These are phyloP conservation scores for Mycena galopus DNA, from an alignment of 768 basidiomycete genomes.

Conservation along the genomic window DNA sequence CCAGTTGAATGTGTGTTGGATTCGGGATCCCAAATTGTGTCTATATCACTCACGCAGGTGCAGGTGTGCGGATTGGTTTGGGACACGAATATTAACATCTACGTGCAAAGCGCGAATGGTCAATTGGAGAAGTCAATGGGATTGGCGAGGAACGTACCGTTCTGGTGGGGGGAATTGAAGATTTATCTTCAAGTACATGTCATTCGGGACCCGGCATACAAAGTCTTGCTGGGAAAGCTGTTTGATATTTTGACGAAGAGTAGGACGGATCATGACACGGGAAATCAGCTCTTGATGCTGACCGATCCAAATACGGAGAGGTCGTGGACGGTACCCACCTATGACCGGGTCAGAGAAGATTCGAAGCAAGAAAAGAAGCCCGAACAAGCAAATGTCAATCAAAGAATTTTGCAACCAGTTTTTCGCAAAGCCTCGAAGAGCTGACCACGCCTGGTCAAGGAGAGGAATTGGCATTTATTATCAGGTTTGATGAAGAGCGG, in stretches of 20 bases:
- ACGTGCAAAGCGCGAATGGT: conserved; percentile 45
- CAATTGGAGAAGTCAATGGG: conserved; percentile 39
- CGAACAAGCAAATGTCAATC: conserved; percentile 5
- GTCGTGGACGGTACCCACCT: conserved; percentile 4
- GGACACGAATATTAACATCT: conserved; percentile 37
- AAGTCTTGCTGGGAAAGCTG: conserved; percentile 44
- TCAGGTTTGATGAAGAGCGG: conserved; percentile 14
- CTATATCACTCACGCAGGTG: conserved; percentile 37
- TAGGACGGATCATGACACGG: conserved; percentile 34
- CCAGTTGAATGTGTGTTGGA: conserved; percentile 41
- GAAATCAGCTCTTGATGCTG: conserved; percentile 39
- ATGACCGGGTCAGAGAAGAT: conserved; percentile 6
- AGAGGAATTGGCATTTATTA: conserved; percentile 24
- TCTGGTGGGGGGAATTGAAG: conserved; percentile 37
- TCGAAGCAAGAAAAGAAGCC: background rate
- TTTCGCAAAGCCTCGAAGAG: conserved; percentile 21
- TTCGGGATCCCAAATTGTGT: conserved; percentile 44
- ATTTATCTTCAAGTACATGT: conserved; percentile 46
- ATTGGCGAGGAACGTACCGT: conserved; percentile 43
- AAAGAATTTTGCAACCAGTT: no score
- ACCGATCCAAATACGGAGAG: conserved; percentile 40
- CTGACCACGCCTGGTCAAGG: conserved; percentile 12
- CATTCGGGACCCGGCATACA: conserved; percentile 40
- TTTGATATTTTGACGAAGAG: conserved; percentile 44
- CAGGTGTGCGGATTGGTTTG: conserved; percentile 27